Evolutionary conservation across 371 early-diverging fungal genomes (phyloP), one percentile per base, ranked within the genome.

Genomic region (Batrachochytrium dendrobatidis): DNA sequence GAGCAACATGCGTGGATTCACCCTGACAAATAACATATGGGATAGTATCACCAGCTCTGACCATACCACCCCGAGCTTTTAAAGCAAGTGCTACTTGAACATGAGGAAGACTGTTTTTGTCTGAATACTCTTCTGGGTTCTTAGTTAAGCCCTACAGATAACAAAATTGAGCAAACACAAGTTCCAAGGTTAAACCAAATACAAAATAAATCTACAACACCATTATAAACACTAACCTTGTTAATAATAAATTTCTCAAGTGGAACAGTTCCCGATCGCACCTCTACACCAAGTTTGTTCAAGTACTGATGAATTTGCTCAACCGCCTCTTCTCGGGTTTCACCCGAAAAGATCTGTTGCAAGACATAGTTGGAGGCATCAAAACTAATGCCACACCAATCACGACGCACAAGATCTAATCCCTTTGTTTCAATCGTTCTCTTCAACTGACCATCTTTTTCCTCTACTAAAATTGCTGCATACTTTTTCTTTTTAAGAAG

Each of bases 401-500:
- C 99, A 62, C 99, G 78, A 63, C 99, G 85, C 0, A 98, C 97
- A 60, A 95, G 76, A 73, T 99, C 99, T 55, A 99, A 82, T 51
- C 99, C 99, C 69, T 99, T 99, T 10, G 88, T 93, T 73, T 99
- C 99, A 15, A 90, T 61, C 18, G 72, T 65, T 4, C 83, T 83
- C 15, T 68, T 67, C 26, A 77, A 29, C n/a, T 74, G 72, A 30
- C 89, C 89, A 53, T 86, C 80, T 44, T 65, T 64, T 50, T 82
- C 80, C 26, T 83, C 80, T 0, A 93, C 80, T 34, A 79, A 62
- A 25, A 98, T 68, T 0, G 97, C 99, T 24, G 97, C 99, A 73
- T 99, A 99, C 72, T 99, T 99, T 70, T 99, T 99, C 82, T 99
- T 99, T 66, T 95, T 95, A n/a, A 98, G 79, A 53, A 99, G 71